Conservation (phyloP, 202 grass and related monocot species). For the Schoenoplectus tabernaemontani region DNA sequence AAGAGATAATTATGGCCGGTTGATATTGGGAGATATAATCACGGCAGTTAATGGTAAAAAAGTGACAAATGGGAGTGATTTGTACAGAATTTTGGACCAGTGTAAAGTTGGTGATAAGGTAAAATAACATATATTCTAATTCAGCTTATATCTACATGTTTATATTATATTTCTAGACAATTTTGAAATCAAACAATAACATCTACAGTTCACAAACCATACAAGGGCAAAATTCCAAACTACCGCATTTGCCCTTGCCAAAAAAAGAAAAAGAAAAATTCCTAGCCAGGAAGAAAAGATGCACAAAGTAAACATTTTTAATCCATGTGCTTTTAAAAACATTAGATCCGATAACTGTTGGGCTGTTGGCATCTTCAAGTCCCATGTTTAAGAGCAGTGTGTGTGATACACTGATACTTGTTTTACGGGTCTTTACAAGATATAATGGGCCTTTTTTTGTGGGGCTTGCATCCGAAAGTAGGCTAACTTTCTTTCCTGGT, state of each 20-base stretch:
- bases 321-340: neutral
- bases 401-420: neutral
- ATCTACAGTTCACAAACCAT: neutral
- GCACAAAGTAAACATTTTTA: too few species aligned
- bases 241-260: neutral
- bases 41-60: conserved; percentile 87
- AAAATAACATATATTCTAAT: conserved; percentile 13
- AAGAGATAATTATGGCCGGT: conserved; percentile 76
- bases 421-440: neutral
- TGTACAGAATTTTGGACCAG: conserved; percentile 92
- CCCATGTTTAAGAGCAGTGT: neutral
- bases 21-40: conserved; percentile 91
- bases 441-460: neutral
- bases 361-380: neutral
- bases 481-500: neutral
- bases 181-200: neutral
- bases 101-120: conserved; percentile 97
- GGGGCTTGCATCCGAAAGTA: neutral
- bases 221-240: neutral
- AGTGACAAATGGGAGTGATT: conserved; percentile 76
- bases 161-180: neutral
- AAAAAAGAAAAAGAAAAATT: neutral
- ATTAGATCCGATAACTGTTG: conserved; percentile 6
- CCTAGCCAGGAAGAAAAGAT: neutral
- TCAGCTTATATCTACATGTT: neutral